Conservation (phyloP, 2,329 filamentous ascomycete genomes). For the Ceratocystis huliohia region DNA sequence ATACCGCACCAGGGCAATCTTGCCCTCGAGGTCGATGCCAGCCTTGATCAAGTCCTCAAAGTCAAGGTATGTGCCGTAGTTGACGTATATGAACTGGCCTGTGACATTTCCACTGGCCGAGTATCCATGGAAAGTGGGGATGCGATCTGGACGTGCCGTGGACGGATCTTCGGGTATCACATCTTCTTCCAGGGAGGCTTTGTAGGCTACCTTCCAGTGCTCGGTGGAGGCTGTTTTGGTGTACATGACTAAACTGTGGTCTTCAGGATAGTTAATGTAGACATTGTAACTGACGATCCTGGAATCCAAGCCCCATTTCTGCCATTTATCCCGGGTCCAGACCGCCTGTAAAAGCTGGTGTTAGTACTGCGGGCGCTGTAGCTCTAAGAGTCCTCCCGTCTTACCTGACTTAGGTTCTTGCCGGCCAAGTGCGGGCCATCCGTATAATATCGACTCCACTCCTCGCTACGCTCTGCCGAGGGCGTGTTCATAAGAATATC, state of each 20-base stretch:
- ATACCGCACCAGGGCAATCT: conserved; percentile 79
- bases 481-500: conserved; percentile 47
- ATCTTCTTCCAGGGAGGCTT: conserved; percentile 74
- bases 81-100: conserved; percentile 73
- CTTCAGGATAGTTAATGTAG: conserved; percentile 65
- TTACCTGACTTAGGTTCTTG: conserved; percentile 59
- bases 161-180: conserved; percentile 73
- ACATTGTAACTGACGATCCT: conserved; percentile 59
- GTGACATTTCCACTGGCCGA: conserved; percentile 88
- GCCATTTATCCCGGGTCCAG: conserved; percentile 65
- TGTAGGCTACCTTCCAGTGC: conserved; percentile 53
- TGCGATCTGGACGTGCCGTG: conserved; percentile 53
- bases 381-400: conserved; percentile 1
- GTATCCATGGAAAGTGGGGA: conserved; percentile 92
- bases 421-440: conserved; percentile 63
- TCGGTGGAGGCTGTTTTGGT: conserved; percentile 32
- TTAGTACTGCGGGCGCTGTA: background rate
- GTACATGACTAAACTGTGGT: conserved; percentile 55
- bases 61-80: conserved; percentile 78
- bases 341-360: conserved; percentile 37
- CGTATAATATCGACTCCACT: conserved; percentile 71
- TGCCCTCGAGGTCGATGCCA: conserved; percentile 64
- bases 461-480: conserved; percentile 42
- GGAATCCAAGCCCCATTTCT: conserved; percentile 54
- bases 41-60: conserved; percentile 68